Conservation (phyloP, 176 grass and related monocot species). For the Echinochloa phyllopogon region DNA sequence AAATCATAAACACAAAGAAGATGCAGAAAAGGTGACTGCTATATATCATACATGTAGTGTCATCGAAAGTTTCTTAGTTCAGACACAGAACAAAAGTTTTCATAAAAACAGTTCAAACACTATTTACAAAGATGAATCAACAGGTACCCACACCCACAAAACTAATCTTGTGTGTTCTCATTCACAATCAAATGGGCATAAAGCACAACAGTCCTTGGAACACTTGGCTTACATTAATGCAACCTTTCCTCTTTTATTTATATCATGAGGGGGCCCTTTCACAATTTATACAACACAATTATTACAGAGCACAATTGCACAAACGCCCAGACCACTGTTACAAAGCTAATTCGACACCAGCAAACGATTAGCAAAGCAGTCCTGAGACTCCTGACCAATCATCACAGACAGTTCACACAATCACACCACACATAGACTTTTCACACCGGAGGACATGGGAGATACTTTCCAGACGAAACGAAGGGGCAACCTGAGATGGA, state of each 20-base stretch:
- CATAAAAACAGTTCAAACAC: no score
- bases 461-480: conserved; percentile 13
- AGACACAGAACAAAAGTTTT: no score
- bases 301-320: not conserved
- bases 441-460: conserved; percentile 7
- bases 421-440: conserved; percentile 1
- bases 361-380: not conserved
- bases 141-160: not conserved
- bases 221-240: not conserved
- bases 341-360: not conserved
- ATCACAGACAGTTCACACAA: conserved; percentile 23
- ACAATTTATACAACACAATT: not conserved
- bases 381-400: not conserved
- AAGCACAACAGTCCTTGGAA: not conserved
- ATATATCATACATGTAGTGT: not conserved
- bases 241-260: conserved; percentile 40
- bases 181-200: not conserved
- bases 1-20: not conserved
- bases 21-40: not conserved
- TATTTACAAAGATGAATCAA: not conserved
- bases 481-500: not conserved
- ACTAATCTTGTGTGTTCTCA: not conserved
- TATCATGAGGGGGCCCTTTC: not conserved
- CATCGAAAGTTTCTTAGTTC: not conserved
- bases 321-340: not conserved